Evolutionary conservation across 2,329 filamentous ascomycete genomes (phyloP), one percentile per base, ranked within the genome.

Genomic region (Lasiodiplodia sp.): DNA sequence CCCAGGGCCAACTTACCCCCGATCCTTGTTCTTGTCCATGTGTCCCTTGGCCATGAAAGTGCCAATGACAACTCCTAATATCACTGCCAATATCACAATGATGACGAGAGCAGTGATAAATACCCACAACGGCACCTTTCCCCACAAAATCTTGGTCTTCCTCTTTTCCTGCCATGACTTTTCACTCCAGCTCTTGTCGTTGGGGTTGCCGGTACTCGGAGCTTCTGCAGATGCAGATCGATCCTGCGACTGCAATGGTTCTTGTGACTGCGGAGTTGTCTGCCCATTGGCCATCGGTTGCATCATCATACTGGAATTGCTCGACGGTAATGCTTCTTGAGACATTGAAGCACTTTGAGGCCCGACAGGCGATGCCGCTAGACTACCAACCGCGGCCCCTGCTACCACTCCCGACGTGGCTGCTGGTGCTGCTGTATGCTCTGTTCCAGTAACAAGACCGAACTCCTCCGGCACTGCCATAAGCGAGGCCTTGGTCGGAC

Each of bases 401-500:
- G 37, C 25, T n/a, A 34, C 57, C 7, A 47, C 44, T 53, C 14
- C 47, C 28, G 40, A 3, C 18, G 49, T 31, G 8, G 65, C 53
- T n/a, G 28, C 65, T 25, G 52, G 4, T 23, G 31, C 25, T 34
- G 31, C 31, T 34, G 31, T 34, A 6, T 47, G 28, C 11, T 47
- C 55, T 16, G 31, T 8, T 38, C 14, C 55, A 23, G 53, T 60
- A 16, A 58, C 65, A 18, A 67, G 56, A 4, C 34, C 66, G 14
- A 47, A 62, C 37, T 68, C 67, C 44, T 68, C 67, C 4, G 67
- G 67, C 38, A 68, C 67, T 67, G 37, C 68, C 64, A 31, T 51
- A 18, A 84, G 72, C 14, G 82, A 77, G 11, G 81, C 81, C 87
- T 93, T 84, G 79, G 87, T 76, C 76, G 86, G 79, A 81, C 90